These are phyloP conservation scores for Chlorella sp. DNA, from an alignment of 139 green algal genomes.

Conservation along the genomic window DNA sequence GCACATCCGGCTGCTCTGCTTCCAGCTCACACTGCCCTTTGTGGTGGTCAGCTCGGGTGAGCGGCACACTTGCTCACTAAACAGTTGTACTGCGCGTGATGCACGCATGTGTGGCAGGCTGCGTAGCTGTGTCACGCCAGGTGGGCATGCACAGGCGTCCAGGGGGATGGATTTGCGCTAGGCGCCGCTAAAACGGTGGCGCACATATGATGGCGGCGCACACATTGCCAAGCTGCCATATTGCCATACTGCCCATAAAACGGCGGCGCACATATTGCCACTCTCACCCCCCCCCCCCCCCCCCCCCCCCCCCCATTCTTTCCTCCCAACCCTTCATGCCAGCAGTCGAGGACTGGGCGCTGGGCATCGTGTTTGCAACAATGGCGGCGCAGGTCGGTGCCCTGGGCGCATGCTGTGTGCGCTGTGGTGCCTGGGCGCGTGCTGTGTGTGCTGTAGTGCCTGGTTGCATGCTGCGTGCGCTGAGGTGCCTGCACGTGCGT, in stretches of 20 bases:
- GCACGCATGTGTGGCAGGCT: too few species aligned
- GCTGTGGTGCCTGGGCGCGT: neutral
- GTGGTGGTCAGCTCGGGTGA: neutral
- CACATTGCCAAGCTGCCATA: neutral
- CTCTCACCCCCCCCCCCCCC: neutral
- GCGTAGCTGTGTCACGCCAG: too few species aligned
- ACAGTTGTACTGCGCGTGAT: neutral
- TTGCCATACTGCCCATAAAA: too few species aligned
- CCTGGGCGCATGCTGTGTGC: neutral
- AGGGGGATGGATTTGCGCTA: too few species aligned
- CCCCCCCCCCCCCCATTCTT: neutral
- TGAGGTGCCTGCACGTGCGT: neutral
- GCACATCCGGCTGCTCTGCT: too few species aligned
- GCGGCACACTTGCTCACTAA: neutral
- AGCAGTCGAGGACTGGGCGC: neutral
- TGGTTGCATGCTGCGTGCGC: neutral
- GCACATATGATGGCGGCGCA: too few species aligned
- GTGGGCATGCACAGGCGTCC: too few species aligned
- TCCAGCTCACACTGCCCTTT: too few species aligned
- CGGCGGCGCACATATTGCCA: neutral
- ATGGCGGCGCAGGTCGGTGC: neutral
- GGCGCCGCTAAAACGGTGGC: too few species aligned
- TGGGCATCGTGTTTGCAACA: conserved; percentile 12
- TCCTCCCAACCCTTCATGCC: neutral
- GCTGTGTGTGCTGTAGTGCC: neutral